A percentile compares a stretch with the other conserved stretches of the same genome.
phyloP scores from a whole-genome alignment of 495 filamentous ascomycete species.

The Xylaria intraflava region DNA sequence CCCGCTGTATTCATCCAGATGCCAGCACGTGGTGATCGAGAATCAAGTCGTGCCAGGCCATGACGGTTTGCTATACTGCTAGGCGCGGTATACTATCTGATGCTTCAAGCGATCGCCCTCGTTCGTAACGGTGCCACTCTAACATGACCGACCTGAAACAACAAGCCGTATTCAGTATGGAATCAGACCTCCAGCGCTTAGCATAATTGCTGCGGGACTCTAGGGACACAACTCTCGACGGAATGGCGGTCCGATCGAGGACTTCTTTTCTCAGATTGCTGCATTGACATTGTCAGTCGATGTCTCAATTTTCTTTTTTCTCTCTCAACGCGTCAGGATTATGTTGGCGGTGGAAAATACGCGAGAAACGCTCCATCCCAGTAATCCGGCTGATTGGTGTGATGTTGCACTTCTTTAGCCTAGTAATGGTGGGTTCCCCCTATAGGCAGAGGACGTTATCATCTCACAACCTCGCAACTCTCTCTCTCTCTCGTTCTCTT shows the following conservation, averaged over 20 bases:
- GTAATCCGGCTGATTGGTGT: constrained; percentile 5
- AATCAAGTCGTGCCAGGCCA: not conserved
- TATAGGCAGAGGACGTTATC: constrained; percentile 1
- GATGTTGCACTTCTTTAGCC: constrained; percentile 8
- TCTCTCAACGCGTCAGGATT: not conserved
- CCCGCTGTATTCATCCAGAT: not conserved
- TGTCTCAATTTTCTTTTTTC: constrained; percentile 1
- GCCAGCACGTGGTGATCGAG: not conserved
- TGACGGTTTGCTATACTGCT: not conserved
- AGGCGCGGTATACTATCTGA: not conserved
- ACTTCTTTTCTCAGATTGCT: not conserved
- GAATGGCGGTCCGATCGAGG: not conserved
- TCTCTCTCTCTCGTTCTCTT: not conserved
- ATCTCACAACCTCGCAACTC: not conserved
- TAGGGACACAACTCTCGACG: not conserved
- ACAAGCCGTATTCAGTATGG: not conserved
- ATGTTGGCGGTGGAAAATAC: not conserved
- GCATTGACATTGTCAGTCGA: not conserved
- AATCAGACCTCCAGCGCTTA: not conserved
- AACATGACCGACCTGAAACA: not conserved
- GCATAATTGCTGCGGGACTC: not conserved
- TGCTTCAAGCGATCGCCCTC: not conserved
- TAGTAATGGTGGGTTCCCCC: not conserved
- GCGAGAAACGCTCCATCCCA: not conserved
- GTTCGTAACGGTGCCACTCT: not conserved